phyloP scores from a whole-genome alignment of 495 filamentous ascomycete species.

The Apodospora peruviana region DNA sequence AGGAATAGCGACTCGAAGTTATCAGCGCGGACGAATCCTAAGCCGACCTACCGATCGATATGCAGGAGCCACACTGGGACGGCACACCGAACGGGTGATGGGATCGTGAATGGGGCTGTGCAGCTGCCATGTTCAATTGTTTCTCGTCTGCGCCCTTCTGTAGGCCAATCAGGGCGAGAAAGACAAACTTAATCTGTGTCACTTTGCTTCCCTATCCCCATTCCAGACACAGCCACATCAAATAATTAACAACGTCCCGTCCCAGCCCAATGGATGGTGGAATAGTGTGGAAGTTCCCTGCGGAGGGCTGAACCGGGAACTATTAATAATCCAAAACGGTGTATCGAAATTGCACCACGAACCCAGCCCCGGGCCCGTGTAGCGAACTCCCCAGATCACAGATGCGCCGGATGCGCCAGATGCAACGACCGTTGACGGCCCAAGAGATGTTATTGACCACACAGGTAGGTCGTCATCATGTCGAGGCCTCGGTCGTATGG shows the following conservation, averaged over 20 bases:
- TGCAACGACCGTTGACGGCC: too few species aligned
- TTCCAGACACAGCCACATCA: not conserved
- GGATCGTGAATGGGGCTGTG: not conserved
- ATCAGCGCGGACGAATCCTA: not conserved
- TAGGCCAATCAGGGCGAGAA: not conserved
- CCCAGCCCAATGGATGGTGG: not conserved
- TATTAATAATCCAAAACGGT: not conserved
- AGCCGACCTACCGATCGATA: not conserved
- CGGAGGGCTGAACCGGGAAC: not conserved
- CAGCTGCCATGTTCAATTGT: not conserved
- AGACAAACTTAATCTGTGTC: not conserved
- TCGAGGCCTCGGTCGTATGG: too few species aligned
- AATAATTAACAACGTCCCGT: not conserved
- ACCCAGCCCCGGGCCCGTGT: too few species aligned
- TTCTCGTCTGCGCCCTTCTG: too few species aligned
- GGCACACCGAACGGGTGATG: not conserved
- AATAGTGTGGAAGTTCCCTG: not conserved
- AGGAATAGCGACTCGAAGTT: not conserved
- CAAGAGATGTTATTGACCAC: too few species aligned
- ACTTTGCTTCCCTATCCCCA: not conserved
- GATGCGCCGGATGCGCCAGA: too few species aligned
- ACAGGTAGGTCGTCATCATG: too few species aligned
- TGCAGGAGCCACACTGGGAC: not conserved
- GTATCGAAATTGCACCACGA: too few species aligned
- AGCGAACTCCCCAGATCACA: too few species aligned